Conservation (phyloP, 495 filamentous ascomycete genomes). For the Penicillium desertorum region DNA sequence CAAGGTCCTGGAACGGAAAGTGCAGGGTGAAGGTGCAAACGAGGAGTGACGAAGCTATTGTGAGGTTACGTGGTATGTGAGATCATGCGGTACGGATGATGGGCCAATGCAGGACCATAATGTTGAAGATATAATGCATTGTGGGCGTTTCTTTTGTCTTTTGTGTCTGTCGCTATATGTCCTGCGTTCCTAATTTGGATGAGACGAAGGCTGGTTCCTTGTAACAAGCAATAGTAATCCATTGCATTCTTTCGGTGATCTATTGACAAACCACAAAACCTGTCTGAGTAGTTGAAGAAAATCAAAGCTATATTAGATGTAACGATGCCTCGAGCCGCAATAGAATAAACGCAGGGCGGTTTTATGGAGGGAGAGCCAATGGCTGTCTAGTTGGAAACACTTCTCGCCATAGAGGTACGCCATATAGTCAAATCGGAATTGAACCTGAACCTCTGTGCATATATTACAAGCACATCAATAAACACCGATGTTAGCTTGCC, state of each 20-base stretch:
- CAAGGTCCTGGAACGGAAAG: neutral
- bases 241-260: slow-evolving; percentile 1
- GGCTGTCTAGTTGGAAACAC: no score
- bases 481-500: no score
- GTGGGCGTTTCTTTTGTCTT: slow-evolving; percentile 4
- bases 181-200: neutral
- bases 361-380: slow-evolving; percentile 3
- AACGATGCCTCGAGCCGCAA: no score
- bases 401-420: no score
- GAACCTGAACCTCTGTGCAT: no score
- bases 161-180: neutral
- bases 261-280: neutral
- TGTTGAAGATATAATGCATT: slow-evolving; percentile 2
- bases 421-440: no score
- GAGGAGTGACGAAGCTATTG: neutral
- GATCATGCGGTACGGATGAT: neutral
- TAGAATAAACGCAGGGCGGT: no score
- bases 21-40: neutral
- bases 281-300: slow-evolving; percentile 13
- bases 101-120: neutral
- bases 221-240: neutral
- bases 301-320: no score
- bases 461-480: no score
- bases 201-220: neutral
- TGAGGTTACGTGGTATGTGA: neutral